Base-by-base conservation (phyloP, 192 early-diverging fungal species). In the Backusella mclennaniae region DNA sequence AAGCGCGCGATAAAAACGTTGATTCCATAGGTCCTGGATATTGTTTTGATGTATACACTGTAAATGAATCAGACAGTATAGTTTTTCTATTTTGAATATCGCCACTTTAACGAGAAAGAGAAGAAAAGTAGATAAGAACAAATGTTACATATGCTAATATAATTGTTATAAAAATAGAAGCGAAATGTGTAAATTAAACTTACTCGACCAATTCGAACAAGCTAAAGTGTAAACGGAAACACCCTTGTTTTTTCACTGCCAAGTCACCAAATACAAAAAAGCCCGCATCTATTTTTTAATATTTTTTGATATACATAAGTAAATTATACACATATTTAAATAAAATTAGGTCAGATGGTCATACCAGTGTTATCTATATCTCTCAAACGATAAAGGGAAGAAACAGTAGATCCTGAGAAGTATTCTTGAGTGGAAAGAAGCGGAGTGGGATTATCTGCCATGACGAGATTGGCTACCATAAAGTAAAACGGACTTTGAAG, bases 201-300 rank as follows among this genome's bases (percentile, higher is more conserved):
- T 90, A 90, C 89, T 87, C 90, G 36, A 90, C 86, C 73, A 98
- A 95, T 80, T 97, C 95, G 86, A 95, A 98, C 53, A 98, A 81
- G 71, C 91, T 93, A 74, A 98, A 96, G 87, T 88, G 90, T 69
- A 96, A 86, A 11, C 88, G 78, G 77, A 90, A 95, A n/a, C 83
- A 82, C 7, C 97, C 97, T 78, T 97, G 94, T 82, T 95, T 92
- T 12, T 96, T 85, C 11, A 97, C 94, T 21, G 94, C 94, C 17
- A 98, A 85, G 82, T 98, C 97, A 23, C 96, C 94, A 84, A 98
- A 98, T 26, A 98, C 93, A 87, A 96, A 98, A 76, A 97, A 98
- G 1, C 94, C 96, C 6, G 94, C 95, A 69, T 95, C 94, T 83
- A 76, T n/a, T 63, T 63, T 29, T 29, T 63, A 4, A 63, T 63